A percentile compares a stretch with the other conserved stretches of the same genome.
Conservation (phyloP, 306 rosid genomes). For the Acacia acuminata region DNA sequence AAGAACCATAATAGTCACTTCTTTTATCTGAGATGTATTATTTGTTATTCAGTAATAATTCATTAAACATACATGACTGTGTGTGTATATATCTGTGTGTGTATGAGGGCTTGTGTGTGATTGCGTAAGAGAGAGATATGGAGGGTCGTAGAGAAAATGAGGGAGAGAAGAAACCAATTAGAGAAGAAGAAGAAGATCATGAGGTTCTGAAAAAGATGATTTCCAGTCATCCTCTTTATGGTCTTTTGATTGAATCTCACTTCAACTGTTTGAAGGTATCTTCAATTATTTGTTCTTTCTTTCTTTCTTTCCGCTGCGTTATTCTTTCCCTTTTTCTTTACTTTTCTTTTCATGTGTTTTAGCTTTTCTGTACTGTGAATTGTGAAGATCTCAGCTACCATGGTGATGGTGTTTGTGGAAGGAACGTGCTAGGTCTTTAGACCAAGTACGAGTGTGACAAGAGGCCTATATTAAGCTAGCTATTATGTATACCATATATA, state of each 20-base stretch:
- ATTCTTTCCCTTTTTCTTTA: neutral
- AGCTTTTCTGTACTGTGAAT: neutral
- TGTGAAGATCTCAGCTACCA: neutral
- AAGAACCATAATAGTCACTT: neutral
- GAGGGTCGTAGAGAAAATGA: neutral
- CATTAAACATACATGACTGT: neutral
- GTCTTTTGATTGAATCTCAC: slow-evolving; percentile 38
- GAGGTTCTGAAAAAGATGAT: slow-evolving; percentile 43
- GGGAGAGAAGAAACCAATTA: neutral
- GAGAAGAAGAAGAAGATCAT: neutral
- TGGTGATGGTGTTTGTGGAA: neutral
- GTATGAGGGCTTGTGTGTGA: neutral
- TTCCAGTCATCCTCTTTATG: slow-evolving; percentile 37
- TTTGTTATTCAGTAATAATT: neutral
- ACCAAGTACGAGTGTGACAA: neutral
- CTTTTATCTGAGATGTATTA: slow-evolving; percentile 9
- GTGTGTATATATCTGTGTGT: neutral
- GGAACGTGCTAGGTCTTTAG: neutral
- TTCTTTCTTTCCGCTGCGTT: neutral
- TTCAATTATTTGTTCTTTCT: neutral
- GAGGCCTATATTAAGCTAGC: neutral
- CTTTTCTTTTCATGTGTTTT: neutral
- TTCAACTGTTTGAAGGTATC: slow-evolving; percentile 42
- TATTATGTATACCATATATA: neutral
- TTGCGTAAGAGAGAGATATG: neutral